phyloP scores from a whole-genome alignment of 1,139 yeast genomes.

The Lodderomyces jiufengensis region DNA sequence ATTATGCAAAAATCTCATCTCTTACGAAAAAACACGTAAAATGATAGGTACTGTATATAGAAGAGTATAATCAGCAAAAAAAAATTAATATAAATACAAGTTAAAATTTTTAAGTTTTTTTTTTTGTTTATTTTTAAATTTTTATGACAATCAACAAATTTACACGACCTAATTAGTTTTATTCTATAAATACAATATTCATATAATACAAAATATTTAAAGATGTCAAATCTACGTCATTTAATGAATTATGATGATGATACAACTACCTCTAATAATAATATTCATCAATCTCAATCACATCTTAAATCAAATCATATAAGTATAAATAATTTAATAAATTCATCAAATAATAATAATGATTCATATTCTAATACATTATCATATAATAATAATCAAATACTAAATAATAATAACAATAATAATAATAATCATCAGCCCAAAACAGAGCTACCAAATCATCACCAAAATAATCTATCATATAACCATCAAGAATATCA shows the following conservation, averaged over 20 bases:
- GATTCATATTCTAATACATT: background rate
- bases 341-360: background rate
- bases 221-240: conserved; percentile 14
- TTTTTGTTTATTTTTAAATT: conserved; percentile 2
- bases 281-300: background rate
- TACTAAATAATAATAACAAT: conserved; percentile 1
- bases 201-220: background rate
- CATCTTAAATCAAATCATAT: background rate
- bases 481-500: background rate
- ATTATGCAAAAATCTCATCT: no score
- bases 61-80: no score
- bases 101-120: background rate
- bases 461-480: background rate
- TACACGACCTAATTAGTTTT: conserved; percentile 1
- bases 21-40: no score
- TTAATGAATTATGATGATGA: conserved; percentile 16
- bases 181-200: background rate
- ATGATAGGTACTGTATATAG: no score
- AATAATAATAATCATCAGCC: background rate
- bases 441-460: background rate
- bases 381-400: no score
- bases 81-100: background rate
- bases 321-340: conserved; percentile 3
- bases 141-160: background rate
- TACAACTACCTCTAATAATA: conserved; percentile 2